These are phyloP conservation scores for Pseudodiploospora longispora DNA, from an alignment of 2,329 filamentous ascomycete genomes.

Conservation along the genomic window DNA sequence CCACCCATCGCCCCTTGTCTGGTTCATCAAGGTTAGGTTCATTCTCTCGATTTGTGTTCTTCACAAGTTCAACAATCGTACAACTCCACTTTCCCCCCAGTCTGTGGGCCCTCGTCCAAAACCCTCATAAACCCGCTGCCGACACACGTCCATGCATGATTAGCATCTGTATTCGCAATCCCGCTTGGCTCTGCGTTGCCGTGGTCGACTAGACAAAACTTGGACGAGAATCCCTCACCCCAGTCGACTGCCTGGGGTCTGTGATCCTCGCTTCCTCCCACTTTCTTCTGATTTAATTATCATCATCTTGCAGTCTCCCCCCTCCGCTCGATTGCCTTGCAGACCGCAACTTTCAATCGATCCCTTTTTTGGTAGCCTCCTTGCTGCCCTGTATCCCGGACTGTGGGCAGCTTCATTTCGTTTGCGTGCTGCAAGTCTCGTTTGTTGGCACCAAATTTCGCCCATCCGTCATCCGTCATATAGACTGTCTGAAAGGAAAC, in stretches of 20 bases:
- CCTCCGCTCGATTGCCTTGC: background rate
- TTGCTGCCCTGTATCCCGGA: background rate
- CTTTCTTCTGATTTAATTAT: background rate
- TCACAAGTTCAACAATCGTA: too few species aligned
- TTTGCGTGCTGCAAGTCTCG: background rate
- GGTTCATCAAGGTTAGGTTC: conserved; percentile 1
- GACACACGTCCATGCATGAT: conserved; percentile 4
- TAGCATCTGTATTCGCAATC: conserved; percentile 8
- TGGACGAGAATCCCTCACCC: background rate
- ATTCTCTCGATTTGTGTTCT: background rate
- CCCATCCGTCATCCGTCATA: background rate
- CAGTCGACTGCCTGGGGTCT: background rate
- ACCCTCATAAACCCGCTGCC: background rate
- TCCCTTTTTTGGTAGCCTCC: conserved; percentile 2
- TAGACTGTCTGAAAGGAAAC: background rate
- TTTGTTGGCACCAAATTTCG: background rate
- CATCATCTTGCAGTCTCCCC: background rate
- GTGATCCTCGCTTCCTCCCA: too few species aligned
- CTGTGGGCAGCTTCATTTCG: background rate
- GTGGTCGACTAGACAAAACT: background rate
- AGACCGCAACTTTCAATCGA: conserved; percentile 5
- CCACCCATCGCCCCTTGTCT: background rate
- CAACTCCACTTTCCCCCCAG: conserved; percentile 1
- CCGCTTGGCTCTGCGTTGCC: conserved; percentile 3
- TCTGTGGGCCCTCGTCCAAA: conserved; percentile 7